Base-by-base conservation (phyloP, 176 grass and related monocot species). In the Rhynchospora tenuis region DNA sequence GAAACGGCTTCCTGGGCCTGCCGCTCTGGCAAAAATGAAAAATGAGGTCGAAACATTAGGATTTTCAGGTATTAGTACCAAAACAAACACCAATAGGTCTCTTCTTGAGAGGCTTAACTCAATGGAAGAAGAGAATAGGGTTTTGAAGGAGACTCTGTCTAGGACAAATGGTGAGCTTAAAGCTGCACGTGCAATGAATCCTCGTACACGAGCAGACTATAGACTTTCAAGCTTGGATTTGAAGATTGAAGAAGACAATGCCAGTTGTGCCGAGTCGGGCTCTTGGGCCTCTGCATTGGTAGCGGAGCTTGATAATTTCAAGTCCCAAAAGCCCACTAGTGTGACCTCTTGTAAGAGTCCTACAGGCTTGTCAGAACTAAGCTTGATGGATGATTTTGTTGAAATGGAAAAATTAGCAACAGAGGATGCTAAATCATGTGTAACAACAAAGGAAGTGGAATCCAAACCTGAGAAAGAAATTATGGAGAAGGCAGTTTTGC, bases 351-450 rank as follows among this genome's bases (percentile, higher is more conserved):
- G 86, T 86, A 95, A 88, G 83, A 98, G 96, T 84, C 80, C 80
- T 11, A 91, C 91, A 44, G 56, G 74, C 83, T 38, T 95, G 57
- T 98, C 96, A 50, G 93, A 98, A 51, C 83, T 95, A 88, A 95
- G 93, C 90, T 93, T 98, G 83, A 93, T 98, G 91, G 96, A 98
- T 89, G 96, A 95, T 73, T 95, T 98, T 93, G 89, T 80, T 66
- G 93, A 98, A 84, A 90, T 93, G 89, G 96, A 98, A 83, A 95
- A 91, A 81, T 84, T 98, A 84, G 89, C 96, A 8, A 76, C 88
- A 26, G 80, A 79, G 51, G 81, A 84, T 48, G 81, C 54, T 27
- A 87, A 67, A 81, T 80, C 81, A 75, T 73, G 81, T 80, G 27
- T 67, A 16, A 33, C 73, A 47, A 66, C 65, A 45, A 87, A 84